Base-by-base conservation (phyloP, 441 rosid genomes). In the Geranium incanum region DNA sequence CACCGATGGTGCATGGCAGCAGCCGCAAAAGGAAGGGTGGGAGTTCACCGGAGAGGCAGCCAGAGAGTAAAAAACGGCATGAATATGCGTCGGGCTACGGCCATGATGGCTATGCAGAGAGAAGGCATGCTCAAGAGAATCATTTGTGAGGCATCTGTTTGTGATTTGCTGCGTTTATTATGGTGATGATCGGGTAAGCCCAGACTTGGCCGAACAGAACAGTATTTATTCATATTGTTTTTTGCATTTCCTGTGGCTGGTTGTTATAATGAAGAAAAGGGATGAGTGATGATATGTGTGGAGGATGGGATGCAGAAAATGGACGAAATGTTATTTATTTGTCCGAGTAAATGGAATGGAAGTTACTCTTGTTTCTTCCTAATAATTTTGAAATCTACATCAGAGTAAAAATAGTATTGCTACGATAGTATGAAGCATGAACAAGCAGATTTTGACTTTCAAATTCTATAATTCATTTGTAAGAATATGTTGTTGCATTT, bases 41-140 rank as follows among this genome's bases (percentile, higher is more conserved):
- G 33, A 28, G 33, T 2, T 72, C 84, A 21, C 65, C 75, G 0
- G 87, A 78, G 6, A 68, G 62, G 70, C 67, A 63, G 28, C 43
- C 66, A 6, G 85, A 84, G 64, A 81, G 81, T 60, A 80, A 73
- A 77, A 76, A 74, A 63, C 72, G 79, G 68, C 80, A 76, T 48
- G 75, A 76, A 7, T 39, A 39, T 39, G 43, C 33, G 2, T 28
- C 33, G 3, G 33, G 33, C 33, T 28, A 28, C 33, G 3, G 6
- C 43, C 43, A 39, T 39, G 43, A 39, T 39, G 43, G 43, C 3
- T 28, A 28, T 28, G 33, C 33, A 28, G 33, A 66, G n/a, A 66
- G 68, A 66, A 66, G 68, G 68, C 68, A 66, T 36, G 43, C 48
- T 6, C 68, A 66, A 39, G 68, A 66, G 68, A 66, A 66, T 33